These are phyloP conservation scores for Waitea zeae DNA, from an alignment of 1,284 basidiomycete species.

Conservation along the genomic window DNA sequence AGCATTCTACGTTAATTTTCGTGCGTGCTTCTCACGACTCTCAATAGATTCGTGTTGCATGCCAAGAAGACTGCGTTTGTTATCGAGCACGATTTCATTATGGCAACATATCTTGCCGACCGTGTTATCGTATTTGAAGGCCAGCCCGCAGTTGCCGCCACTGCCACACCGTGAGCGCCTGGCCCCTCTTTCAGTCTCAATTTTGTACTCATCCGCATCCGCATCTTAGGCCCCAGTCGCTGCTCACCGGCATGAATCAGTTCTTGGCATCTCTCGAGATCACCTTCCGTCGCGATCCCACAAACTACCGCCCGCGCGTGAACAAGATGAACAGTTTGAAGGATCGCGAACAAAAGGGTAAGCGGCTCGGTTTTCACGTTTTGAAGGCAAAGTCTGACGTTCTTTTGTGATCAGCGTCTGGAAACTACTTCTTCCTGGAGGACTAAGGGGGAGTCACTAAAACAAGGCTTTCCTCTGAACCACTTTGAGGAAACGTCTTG, in stretches of 20 bases:
- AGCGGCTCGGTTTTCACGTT: constrained; percentile 10
- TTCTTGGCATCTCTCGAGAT: constrained; percentile 89
- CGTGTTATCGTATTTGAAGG: constrained; percentile 94
- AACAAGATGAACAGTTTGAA: constrained; percentile 90
- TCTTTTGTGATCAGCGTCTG: constrained; percentile 29
- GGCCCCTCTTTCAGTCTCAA: constrained; percentile 3
- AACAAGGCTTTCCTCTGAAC: too few species aligned
- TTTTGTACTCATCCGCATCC: too few species aligned
- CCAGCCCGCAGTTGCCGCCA: constrained; percentile 65
- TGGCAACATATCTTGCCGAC: constrained; percentile 94
- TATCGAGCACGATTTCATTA: constrained; percentile 97
- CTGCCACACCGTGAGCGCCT: constrained; percentile 61
- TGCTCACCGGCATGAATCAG: constrained; percentile 79
- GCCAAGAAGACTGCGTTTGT: constrained; percentile 94
- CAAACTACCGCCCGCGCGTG: constrained; percentile 84
- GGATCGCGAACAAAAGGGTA: constrained; percentile 88
- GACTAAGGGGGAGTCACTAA: constrained; percentile 42
- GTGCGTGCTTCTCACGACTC: constrained; percentile 4
- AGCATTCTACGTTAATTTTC: constrained; percentile 7
- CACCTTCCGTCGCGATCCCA: constrained; percentile 92
- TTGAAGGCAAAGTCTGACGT: background rate
- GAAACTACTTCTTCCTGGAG: constrained; percentile 86
- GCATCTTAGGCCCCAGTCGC: constrained; percentile 50
- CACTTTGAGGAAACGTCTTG: too few species aligned
- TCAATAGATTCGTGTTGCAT: constrained; percentile 74